Conservation (phyloP, 2,329 filamentous ascomycete species). For the Aspergillus ustus region DNA sequence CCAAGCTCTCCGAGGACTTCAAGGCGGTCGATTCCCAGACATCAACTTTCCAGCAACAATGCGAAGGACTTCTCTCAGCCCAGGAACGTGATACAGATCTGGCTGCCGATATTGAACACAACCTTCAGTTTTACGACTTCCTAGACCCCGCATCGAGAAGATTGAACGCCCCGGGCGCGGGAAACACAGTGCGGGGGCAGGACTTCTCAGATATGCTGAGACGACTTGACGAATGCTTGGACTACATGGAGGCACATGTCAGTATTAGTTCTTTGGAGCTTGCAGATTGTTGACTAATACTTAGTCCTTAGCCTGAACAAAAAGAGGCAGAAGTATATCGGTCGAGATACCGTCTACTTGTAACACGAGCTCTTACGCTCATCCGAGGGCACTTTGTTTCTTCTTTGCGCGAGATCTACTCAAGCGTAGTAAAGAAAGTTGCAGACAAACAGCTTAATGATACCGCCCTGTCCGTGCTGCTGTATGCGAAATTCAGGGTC, state of each 20-base stretch:
- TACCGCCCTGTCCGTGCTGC: slow-evolving; percentile 70
- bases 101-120: slow-evolving; percentile 82
- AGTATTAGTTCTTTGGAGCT: slow-evolving; percentile 34
- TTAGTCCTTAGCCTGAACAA: slow-evolving; percentile 67
- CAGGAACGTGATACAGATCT: slow-evolving; percentile 78
- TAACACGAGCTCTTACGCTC: slow-evolving; percentile 70
- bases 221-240: slow-evolving; percentile 86
- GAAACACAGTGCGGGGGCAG: slow-evolving; percentile 79
- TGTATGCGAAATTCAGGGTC: slow-evolving; percentile 73
- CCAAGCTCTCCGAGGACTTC: slow-evolving; percentile 83
- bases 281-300: slow-evolving; percentile 5
- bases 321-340: slow-evolving; percentile 87
- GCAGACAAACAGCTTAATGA: slow-evolving; percentile 71
- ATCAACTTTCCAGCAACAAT: slow-evolving; percentile 89
- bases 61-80: slow-evolving; percentile 82
- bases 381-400: slow-evolving; percentile 70
- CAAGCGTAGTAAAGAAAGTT: slow-evolving; percentile 66
- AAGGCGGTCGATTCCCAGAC: slow-evolving; percentile 86
- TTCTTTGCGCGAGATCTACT: slow-evolving; percentile 64
- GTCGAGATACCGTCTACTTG: slow-evolving; percentile 80
- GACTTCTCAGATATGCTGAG: slow-evolving; percentile 87
- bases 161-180: slow-evolving; percentile 88
- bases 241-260: slow-evolving; percentile 88
- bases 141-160: slow-evolving; percentile 87
- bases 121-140: slow-evolving; percentile 93